Percentiles rank a stretch among this genome's conserved stretches.
Evolutionary conservation across 169 alveolate species (phyloP).

Genomic region (Cryptosporidium canis): DNA sequence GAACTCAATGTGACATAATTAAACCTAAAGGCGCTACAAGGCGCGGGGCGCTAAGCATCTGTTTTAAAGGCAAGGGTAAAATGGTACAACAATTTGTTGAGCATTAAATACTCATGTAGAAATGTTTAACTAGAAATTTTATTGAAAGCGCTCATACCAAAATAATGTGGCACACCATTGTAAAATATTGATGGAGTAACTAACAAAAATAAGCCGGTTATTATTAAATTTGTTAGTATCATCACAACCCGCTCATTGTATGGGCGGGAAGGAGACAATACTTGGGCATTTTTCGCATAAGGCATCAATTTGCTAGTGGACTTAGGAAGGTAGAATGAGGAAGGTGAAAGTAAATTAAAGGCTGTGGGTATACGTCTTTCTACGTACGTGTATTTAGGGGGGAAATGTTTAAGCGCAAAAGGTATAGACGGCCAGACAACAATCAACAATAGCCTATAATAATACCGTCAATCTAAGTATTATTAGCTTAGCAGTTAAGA

Average conservation of each 20-base stretch:
- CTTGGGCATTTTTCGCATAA: slow-evolving; percentile 3
- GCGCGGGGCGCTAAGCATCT: too few species aligned
- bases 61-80: too few species aligned
- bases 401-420: slow-evolving; percentile 44
- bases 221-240: neutral
- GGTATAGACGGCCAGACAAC: slow-evolving; percentile 73
- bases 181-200: neutral
- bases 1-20: neutral
- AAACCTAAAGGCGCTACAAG: too few species aligned
- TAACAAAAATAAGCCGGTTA: neutral
- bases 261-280: slow-evolving; percentile 52
- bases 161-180: too few species aligned
- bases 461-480: slow-evolving; percentile 73
- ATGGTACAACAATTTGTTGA: too few species aligned
- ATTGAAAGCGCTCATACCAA: too few species aligned
- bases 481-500: slow-evolving; percentile 70
- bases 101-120: too few species aligned
- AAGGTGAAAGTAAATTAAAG: slow-evolving; percentile 15
- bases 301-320: slow-evolving; percentile 53
- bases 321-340: slow-evolving; percentile 27
- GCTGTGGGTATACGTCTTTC: slow-evolving; percentile 68
- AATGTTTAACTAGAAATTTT: too few species aligned
- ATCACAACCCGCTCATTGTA: slow-evolving; percentile 5
- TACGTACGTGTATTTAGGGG: slow-evolving; percentile 53
- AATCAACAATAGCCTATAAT: slow-evolving; percentile 64